Evolutionary conservation across 176 grass and related monocot genomes (phyloP).

Genomic region (Carex myosuroides): DNA sequence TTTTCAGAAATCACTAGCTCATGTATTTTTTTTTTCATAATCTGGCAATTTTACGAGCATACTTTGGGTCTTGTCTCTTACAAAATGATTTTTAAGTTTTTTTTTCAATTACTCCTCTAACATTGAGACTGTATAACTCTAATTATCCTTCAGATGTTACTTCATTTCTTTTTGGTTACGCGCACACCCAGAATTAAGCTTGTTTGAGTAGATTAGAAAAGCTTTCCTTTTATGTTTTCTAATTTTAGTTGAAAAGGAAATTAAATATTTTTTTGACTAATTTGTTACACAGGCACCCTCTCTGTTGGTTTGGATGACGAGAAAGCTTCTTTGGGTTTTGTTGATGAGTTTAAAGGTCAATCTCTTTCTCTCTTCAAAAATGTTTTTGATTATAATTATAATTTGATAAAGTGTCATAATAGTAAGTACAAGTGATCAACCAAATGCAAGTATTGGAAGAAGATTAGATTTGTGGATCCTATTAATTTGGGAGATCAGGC

Average conservation of each 20-base stretch:
- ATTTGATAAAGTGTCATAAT: neutral
- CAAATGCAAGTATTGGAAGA: neutral
- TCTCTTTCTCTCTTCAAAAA: neutral
- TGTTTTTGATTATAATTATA: neutral
- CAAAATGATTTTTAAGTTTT: neutral
- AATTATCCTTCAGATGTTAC: neutral
- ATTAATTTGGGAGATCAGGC: neutral
- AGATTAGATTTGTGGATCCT: neutral
- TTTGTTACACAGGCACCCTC: slow-evolving; percentile 42
- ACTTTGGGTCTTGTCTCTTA: neutral
- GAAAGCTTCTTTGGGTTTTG: slow-evolving; percentile 59
- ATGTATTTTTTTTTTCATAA: neutral
- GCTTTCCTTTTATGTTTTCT: neutral
- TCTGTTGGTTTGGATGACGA: slow-evolving; percentile 76
- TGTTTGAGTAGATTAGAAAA: neutral
- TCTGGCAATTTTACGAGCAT: neutral
- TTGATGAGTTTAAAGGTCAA: slow-evolving; percentile 80
- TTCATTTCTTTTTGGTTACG: neutral
- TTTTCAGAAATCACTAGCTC: slow-evolving; percentile 2
- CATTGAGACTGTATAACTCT: neutral
- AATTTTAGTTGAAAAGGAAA: neutral
- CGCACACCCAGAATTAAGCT: neutral
- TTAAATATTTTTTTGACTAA: neutral
- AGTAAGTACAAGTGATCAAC: neutral
- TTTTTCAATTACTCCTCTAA: neutral